Conservation (phyloP, 371 early-diverging fungal species). For the Mucor racemosus region DNA sequence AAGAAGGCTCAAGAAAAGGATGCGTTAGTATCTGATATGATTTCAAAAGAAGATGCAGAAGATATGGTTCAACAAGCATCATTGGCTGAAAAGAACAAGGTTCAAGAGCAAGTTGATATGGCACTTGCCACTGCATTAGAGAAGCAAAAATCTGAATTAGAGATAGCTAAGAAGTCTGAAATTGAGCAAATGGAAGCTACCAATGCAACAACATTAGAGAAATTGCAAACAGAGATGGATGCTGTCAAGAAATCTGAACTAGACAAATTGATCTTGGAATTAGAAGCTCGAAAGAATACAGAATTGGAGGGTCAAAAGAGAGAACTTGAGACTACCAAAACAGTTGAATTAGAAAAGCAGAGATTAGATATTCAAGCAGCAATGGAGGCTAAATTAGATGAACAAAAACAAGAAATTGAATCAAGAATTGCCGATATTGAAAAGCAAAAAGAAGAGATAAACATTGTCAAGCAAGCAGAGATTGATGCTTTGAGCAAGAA, state of each 20-base stretch:
- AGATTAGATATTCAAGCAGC: neutral
- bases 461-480: slow-evolving; percentile 5
- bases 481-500: slow-evolving; percentile 4
- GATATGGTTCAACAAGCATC: slow-evolving; percentile 9
- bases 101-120: neutral
- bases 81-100: slow-evolving; percentile 10
- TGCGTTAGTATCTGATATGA: slow-evolving; percentile 9
- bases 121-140: slow-evolving; percentile 5
- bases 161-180: neutral
- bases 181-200: slow-evolving; percentile 4
- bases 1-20: neutral
- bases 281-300: neutral
- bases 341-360: slow-evolving; percentile 9
- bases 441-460: slow-evolving; percentile 6
- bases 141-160: slow-evolving; percentile 9
- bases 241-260: slow-evolving; percentile 1
- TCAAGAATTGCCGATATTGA: slow-evolving; percentile 6
- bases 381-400: slow-evolving; percentile 6
- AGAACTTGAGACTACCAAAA: neutral
- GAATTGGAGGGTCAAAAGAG: slow-evolving; percentile 16
- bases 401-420: slow-evolving; percentile 12
- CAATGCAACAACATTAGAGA: slow-evolving; percentile 4
- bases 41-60: slow-evolving; percentile 17
- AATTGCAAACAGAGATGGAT: slow-evolving; percentile 1
- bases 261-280: neutral